Evolutionary conservation across 2,329 filamentous ascomycete genomes (phyloP).

Genomic region (Ophiostoma pallidulum): DNA sequence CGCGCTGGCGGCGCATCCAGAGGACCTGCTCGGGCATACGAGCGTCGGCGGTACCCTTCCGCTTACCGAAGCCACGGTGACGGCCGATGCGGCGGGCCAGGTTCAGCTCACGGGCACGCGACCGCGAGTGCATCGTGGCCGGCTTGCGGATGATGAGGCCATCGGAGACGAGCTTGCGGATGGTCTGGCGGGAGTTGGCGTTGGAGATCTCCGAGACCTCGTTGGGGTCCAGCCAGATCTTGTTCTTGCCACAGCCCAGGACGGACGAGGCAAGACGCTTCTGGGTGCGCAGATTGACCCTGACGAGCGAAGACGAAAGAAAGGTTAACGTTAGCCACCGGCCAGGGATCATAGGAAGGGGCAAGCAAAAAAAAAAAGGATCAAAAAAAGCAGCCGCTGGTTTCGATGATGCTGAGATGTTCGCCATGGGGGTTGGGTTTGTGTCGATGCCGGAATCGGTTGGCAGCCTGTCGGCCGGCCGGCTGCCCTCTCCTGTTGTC

Average conservation of each 20-base stretch:
- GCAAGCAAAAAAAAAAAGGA: not conserved
- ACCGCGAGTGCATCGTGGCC: constrained; percentile 98
- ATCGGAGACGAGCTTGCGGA: constrained; percentile 99
- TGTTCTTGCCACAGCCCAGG: constrained; percentile 98
- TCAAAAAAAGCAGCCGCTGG: not conserved
- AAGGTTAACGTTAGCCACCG: not conserved
- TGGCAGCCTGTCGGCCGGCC: too few relatives aligned
- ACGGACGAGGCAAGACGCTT: constrained; percentile 99
- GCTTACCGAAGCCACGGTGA: constrained; percentile 99
- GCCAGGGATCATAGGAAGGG: too few relatives aligned
- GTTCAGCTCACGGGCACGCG: constrained; percentile 90
- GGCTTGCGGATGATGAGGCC: constrained; percentile 99
- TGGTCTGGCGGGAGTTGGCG: constrained; percentile 99
- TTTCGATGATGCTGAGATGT: not conserved
- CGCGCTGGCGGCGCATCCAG: constrained; percentile 99
- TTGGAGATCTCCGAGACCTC: constrained; percentile 99
- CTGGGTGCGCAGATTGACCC: constrained; percentile 99
- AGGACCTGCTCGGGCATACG: constrained; percentile 98
- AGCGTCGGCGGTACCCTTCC: constrained; percentile 99
- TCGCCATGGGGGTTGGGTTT: not conserved
- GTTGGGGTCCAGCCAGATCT: constrained; percentile 99
- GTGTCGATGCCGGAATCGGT: too few relatives aligned
- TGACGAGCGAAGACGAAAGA: constrained; percentile 36
- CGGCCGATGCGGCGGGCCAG: constrained; percentile 89
- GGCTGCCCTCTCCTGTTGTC: not conserved